Conservation (phyloP, 495 filamentous ascomycete species). For the Achaetomiella virescens region DNA sequence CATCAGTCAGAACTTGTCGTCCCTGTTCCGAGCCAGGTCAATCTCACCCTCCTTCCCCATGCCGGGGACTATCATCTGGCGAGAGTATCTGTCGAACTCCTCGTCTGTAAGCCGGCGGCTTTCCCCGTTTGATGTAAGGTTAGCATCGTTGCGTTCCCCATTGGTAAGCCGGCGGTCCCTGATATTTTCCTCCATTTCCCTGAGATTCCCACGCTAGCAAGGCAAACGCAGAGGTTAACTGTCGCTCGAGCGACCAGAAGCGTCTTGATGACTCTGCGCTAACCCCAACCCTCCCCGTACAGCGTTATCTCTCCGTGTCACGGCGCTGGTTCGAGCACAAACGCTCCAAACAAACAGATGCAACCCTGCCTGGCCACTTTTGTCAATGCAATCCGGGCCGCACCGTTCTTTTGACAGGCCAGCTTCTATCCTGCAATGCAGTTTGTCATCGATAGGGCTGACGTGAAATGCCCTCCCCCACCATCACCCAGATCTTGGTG, state of each 20-base stretch:
- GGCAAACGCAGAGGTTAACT: no score
- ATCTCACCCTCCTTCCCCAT: constrained; percentile 66
- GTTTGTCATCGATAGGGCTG: constrained; percentile 20
- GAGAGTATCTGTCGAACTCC: constrained; percentile 61
- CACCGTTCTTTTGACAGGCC: not conserved
- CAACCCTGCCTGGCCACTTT: no score
- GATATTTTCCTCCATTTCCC: not conserved
- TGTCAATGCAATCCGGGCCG: not conserved
- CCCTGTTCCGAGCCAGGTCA: not conserved
- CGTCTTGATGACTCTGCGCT: no score
- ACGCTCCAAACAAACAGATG: not conserved
- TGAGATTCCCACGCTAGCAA: no score
- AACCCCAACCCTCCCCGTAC: no score
- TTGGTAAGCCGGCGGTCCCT: not conserved
- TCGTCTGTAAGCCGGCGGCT: constrained; percentile 21
- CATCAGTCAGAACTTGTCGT: constrained; percentile 7
- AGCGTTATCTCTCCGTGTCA: no score
- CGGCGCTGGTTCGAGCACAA: not conserved
- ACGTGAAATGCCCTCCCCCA: constrained; percentile 14
- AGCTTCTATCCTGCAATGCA: not conserved
- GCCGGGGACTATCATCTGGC: constrained; percentile 86
- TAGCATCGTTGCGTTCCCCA: not conserved
- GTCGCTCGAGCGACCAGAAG: no score
- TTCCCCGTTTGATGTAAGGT: not conserved
- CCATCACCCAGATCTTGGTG: constrained; percentile 1